These are phyloP conservation scores for Dionaea muscipula DNA, from an alignment of 179 eudicot species.

Conservation along the genomic window DNA sequence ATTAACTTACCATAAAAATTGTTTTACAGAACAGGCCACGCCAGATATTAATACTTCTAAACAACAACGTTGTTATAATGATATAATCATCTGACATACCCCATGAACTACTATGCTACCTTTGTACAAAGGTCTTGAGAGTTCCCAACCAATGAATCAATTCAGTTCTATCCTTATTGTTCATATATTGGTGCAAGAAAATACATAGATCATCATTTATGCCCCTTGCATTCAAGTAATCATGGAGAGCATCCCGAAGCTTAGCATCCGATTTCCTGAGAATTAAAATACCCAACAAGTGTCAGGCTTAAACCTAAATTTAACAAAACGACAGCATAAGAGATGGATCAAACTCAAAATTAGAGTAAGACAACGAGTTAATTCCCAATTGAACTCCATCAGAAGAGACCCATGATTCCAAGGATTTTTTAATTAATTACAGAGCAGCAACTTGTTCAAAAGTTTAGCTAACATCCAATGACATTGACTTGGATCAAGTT, in stretches of 20 bases:
- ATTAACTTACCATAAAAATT: too few species aligned
- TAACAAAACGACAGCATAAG: neutral
- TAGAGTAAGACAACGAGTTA: neutral
- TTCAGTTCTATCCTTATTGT: conserved; percentile 56
- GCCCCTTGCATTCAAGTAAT: conserved; percentile 58
- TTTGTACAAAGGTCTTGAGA: conserved; percentile 29
- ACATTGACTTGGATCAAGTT: too few species aligned
- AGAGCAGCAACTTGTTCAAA: too few species aligned
- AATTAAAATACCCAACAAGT: conserved; percentile 1
- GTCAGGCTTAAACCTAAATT: neutral
- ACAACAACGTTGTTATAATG: too few species aligned
- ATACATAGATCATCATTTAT: conserved; percentile 41
- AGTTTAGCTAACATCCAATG: too few species aligned
- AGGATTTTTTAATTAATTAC: too few species aligned
- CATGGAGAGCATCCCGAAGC: conserved; percentile 39
- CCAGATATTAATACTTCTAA: too few species aligned
- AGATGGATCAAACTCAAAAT: neutral
- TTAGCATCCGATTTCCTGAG: conserved; percentile 43
- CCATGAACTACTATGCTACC: neutral
- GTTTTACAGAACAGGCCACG: too few species aligned
- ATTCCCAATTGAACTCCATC: neutral
- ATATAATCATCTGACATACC: neutral
- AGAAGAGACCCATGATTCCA: neutral
- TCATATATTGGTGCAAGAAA: conserved; percentile 55
- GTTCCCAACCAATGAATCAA: conserved; percentile 42